These are phyloP conservation scores for Phoma sp. DNA, from an alignment of 2,329 filamentous ascomycete species.

Conservation along the genomic window DNA sequence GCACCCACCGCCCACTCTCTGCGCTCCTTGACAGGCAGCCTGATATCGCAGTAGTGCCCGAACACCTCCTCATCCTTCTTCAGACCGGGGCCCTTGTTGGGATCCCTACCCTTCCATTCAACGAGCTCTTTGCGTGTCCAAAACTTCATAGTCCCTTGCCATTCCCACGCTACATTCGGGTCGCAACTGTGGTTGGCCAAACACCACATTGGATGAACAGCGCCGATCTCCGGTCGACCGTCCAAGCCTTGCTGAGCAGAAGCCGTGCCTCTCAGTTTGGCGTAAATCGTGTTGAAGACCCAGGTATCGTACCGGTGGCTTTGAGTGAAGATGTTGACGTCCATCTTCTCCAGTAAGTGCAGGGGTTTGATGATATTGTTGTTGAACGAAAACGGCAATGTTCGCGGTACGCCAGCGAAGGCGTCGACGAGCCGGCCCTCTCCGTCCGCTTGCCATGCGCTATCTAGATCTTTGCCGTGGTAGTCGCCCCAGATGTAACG, in stretches of 20 bases:
- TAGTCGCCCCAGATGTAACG: conserved; percentile 73
- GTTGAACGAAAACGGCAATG: conserved; percentile 78
- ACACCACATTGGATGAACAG: conserved; percentile 95
- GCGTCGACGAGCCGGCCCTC: conserved; percentile 21
- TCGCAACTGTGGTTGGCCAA: conserved; percentile 95
- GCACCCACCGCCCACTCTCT: conserved; percentile 89
- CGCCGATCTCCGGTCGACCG: conserved; percentile 86
- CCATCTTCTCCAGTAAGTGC: conserved; percentile 83
- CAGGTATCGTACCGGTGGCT: conserved; percentile 70
- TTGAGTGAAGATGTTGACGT: conserved; percentile 72
- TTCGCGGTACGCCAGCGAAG: conserved; percentile 54
- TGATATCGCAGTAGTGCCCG: conserved; percentile 93
- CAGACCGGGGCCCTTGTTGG: conserved; percentile 62
- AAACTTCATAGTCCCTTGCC: conserved; percentile 79
- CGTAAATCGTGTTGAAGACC: conserved; percentile 89
- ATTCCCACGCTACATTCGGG: conserved; percentile 94
- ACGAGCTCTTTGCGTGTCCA: conserved; percentile 66
- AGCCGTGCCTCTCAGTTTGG: conserved; percentile 89
- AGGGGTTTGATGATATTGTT: conserved; percentile 76
- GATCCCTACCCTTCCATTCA: conserved; percentile 51
- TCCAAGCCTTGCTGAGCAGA: conserved; percentile 75
- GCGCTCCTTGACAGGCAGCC: conserved; percentile 76
- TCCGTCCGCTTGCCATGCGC: conserved; percentile 25
- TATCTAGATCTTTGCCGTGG: conserved; percentile 36
- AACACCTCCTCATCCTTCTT: conserved; percentile 82